Conservation (phyloP, 176 grass and related monocot species). For the Carex scoparia region DNA sequence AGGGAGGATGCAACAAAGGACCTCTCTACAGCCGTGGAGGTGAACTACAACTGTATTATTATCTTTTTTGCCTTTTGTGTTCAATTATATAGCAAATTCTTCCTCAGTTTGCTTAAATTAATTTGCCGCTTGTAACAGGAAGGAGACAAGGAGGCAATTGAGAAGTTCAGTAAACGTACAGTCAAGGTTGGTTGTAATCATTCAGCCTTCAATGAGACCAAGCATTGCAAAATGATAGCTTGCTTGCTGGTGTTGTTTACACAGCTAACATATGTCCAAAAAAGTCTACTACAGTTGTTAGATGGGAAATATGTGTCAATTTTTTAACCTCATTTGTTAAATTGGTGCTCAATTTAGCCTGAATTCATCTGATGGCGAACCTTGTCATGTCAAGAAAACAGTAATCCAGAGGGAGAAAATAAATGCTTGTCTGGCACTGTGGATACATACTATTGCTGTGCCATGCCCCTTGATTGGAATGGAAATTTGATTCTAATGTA, state of each 20-base stretch:
- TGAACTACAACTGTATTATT: conserved; percentile 20
- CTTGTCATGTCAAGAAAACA: background rate
- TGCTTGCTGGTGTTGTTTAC: background rate
- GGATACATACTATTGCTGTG: background rate
- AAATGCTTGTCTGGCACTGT: background rate
- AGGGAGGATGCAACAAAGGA: conserved; percentile 88
- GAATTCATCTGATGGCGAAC: background rate
- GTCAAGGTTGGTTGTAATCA: conserved; percentile 62
- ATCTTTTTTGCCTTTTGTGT: background rate
- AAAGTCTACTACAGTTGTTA: background rate
- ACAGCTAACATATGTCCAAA: background rate
- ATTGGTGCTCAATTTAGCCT: background rate
- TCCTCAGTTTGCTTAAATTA: background rate
- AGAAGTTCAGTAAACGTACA: conserved; percentile 92
- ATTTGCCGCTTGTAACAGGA: conserved; percentile 25
- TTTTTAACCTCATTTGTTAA: background rate
- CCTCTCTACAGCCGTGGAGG: conserved; percentile 71
- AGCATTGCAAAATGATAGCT: background rate
- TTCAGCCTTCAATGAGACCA: background rate
- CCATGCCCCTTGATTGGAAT: background rate
- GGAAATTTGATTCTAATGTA: background rate
- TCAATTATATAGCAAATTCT: background rate
- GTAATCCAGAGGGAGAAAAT: background rate
- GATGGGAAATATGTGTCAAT: background rate
- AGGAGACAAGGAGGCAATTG: conserved; percentile 76